phyloP scores from a whole-genome alignment of 352 stramenopile genomes.

The Globisporangium heterothallicum region DNA sequence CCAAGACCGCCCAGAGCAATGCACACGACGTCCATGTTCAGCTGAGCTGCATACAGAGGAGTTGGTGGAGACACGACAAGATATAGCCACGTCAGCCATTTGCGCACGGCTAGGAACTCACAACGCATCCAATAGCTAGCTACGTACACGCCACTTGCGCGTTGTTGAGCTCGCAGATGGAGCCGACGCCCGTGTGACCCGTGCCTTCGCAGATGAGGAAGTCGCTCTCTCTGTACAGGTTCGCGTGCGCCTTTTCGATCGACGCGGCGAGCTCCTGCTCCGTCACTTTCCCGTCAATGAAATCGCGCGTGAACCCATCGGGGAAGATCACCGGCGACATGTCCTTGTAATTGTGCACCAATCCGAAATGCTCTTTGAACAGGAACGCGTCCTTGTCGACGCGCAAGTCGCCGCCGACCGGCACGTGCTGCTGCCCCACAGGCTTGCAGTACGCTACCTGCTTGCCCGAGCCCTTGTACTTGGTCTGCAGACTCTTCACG shows the following conservation, averaged over 20 bases:
- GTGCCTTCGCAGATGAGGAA: slow-evolving; percentile 95
- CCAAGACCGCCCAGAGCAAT: slow-evolving; percentile 73
- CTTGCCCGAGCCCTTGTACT: slow-evolving; percentile 65
- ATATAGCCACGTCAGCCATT: not conserved
- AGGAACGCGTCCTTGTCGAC: slow-evolving; percentile 93
- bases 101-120: not conserved
- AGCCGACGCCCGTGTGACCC: slow-evolving; percentile 87
- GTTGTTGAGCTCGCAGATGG: slow-evolving; percentile 89
- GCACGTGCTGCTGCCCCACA: slow-evolving; percentile 92
- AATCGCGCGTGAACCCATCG: slow-evolving; percentile 94
- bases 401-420: slow-evolving; percentile 71
- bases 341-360: slow-evolving; percentile 94
- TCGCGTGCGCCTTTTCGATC: slow-evolving; percentile 78
- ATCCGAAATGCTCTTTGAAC: slow-evolving; percentile 95
- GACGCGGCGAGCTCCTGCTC: slow-evolving; percentile 66
- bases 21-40: slow-evolving; percentile 79
- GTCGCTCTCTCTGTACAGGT: slow-evolving; percentile 82
- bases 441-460: slow-evolving; percentile 93
- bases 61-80: not conserved
- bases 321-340: slow-evolving; percentile 98
- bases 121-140: not conserved
- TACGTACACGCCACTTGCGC: slow-evolving; percentile 75
- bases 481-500: slow-evolving; percentile 90
- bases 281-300: slow-evolving; percentile 94
- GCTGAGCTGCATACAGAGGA: slow-evolving; percentile 36